phyloP scores from a whole-genome alignment of 73 alveolate genomes.

The Effrenium voratum region DNA sequence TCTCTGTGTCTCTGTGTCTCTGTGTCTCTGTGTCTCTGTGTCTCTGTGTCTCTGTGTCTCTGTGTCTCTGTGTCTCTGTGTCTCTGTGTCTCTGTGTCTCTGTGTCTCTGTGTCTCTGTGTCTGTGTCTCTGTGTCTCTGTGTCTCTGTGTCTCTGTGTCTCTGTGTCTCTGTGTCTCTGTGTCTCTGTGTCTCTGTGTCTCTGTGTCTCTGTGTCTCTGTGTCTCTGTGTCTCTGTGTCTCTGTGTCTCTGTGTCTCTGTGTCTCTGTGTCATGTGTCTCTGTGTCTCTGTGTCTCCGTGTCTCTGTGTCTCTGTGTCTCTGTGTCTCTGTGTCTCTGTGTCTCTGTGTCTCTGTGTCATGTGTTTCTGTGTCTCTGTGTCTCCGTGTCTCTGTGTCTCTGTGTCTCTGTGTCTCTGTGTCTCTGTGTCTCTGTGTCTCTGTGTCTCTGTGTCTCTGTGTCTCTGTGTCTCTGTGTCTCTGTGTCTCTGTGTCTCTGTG shows the following conservation, averaged over 20 bases:
- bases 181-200: constrained; percentile 10
- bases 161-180: constrained; percentile 39
- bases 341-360: constrained; percentile 39
- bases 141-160: constrained; percentile 34
- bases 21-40: constrained; percentile 34
- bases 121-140: constrained; percentile 39
- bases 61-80: constrained; percentile 34
- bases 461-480: constrained; percentile 34
- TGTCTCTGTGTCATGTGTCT: constrained; percentile 16
- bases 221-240: constrained; percentile 39
- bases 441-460: constrained; percentile 29
- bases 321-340: constrained; percentile 39
- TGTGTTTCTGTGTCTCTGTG: constrained; percentile 45
- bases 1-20: constrained; percentile 39
- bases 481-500: constrained; percentile 39
- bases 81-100: constrained; percentile 39
- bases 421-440: constrained; percentile 12
- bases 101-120: constrained; percentile 39
- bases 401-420: constrained; percentile 23
- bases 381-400: constrained; percentile 30
- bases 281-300: constrained; percentile 19
- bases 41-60: constrained; percentile 39
- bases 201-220: constrained; percentile 35
- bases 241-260: constrained; percentile 34
- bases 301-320: constrained; percentile 24